Conservation (phyloP, 768 basidiomycete species). For the Mycena vulgaris region DNA sequence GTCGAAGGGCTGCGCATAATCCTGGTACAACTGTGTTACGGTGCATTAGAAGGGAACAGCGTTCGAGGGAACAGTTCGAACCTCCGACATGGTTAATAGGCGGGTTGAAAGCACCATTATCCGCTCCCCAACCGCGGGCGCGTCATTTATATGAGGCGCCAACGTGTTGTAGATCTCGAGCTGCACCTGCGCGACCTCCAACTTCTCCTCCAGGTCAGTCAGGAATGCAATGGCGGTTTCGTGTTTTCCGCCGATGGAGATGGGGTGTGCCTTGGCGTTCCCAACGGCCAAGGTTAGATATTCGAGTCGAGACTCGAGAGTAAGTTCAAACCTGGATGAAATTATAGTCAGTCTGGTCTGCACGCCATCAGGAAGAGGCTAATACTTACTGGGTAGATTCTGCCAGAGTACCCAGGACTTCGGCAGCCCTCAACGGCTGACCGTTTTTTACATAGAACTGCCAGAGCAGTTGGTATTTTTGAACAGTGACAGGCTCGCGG, state of each 20-base stretch:
- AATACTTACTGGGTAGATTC: constrained; percentile 83
- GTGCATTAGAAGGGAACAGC: constrained; percentile 7
- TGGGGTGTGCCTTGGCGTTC: constrained; percentile 95
- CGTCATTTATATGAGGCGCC: constrained; percentile 71
- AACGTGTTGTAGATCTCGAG: constrained; percentile 88
- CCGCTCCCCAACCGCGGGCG: constrained; percentile 73
- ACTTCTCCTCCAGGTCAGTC: constrained; percentile 95
- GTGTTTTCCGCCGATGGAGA: constrained; percentile 81
- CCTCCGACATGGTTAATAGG: constrained; percentile 89
- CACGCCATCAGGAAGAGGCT: constrained; percentile 13
- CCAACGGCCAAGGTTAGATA: constrained; percentile 95
- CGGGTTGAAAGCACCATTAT: constrained; percentile 71
- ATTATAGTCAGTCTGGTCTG: neutral
- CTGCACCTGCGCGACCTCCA: constrained; percentile 97
- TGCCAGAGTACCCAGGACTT: constrained; percentile 86
- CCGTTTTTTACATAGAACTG: constrained; percentile 96
- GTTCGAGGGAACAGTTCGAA: constrained; percentile 51
- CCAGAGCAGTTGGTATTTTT: constrained; percentile 94
- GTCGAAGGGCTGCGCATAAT: constrained; percentile 90
- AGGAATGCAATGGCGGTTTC: constrained; percentile 96
- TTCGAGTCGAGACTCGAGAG: constrained; percentile 85
- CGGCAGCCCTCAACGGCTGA: constrained; percentile 89
- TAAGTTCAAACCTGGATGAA: constrained; percentile 69
- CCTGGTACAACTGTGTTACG: constrained; percentile 80
- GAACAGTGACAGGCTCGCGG: constrained; percentile 83